Evolutionary conservation across 306 rosid species (phyloP).

Genomic region (Lathyrus aphaca): DNA sequence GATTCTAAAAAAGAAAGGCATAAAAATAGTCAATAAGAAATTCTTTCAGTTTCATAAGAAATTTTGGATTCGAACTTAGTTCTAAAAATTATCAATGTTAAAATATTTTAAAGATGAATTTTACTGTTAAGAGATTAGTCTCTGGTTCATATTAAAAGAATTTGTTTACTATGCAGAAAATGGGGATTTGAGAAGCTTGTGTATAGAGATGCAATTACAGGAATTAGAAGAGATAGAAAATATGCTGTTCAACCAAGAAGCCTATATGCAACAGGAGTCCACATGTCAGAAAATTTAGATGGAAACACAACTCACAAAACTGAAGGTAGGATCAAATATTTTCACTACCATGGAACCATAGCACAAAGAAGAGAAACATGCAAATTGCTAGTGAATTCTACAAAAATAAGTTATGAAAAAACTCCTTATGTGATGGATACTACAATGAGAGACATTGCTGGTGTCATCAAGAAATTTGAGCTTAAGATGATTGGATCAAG

Average conservation of each 20-base stretch:
- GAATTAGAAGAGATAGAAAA: slow-evolving; percentile 40
- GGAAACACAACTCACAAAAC: slow-evolving; percentile 80
- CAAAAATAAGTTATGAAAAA: slow-evolving; percentile 27
- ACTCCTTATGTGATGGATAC: slow-evolving; percentile 40
- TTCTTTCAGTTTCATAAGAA: no score
- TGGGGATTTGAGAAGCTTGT: slow-evolving; percentile 46
- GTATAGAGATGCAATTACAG: slow-evolving; percentile 26
- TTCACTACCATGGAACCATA: slow-evolving; percentile 82
- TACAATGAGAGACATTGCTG: slow-evolving; percentile 51
- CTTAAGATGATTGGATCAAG: slow-evolving; percentile 72
- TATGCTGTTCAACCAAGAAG: slow-evolving; percentile 34
- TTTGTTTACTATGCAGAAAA: slow-evolving; percentile 22
- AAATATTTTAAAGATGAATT: no score
- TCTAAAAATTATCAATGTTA: no score
- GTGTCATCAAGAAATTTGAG: slow-evolving; percentile 72
- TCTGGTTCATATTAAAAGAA: no score
- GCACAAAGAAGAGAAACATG: slow-evolving; percentile 69
- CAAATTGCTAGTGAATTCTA: slow-evolving; percentile 47
- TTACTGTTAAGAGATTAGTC: no score
- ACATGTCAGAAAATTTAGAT: slow-evolving; percentile 64
- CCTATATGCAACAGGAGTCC: slow-evolving; percentile 71
- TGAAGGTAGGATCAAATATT: slow-evolving; percentile 66
- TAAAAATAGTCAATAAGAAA: no score
- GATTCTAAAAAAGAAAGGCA: neutral
- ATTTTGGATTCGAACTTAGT: no score